Evolutionary conservation across 179 eudicot species (phyloP), one percentile per base, ranked within the genome.

Genomic region (Beta corolliflora): DNA sequence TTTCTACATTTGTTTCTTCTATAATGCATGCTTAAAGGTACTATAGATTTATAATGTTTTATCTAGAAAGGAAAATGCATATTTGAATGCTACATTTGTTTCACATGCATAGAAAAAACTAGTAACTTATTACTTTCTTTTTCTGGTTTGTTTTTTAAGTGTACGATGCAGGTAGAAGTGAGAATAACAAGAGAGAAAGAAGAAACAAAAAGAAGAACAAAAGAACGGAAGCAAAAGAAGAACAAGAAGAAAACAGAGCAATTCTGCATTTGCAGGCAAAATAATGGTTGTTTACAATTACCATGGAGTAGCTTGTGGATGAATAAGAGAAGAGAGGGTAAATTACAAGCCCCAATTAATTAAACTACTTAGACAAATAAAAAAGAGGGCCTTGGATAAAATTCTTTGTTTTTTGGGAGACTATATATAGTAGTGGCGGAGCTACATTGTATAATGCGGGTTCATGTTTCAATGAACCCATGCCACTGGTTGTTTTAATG

Each of bases 121-220:
- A 21, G 12, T 19, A 46, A 73, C 21, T 21, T 7, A n/a, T 60
- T 16, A 60, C 18, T 15, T 0, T 58, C 18, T 0, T 5, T 19
- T 18, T 7, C n/a, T 63, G 23, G 5, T 29, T 53, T 31, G 18
- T 66, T 45, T 44, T 25, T 65, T 21, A 75, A 81, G 84, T 75
- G 82, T 21, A 31, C 29, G 23, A 79, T 79, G 78, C 87, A 85
- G 83, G 87, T 82, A 75, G 78, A 85, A 79, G 83, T 82, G 87
- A 85, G 81, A 82, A 75, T 85, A 79, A 85, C 87, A 82, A 85
- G 78, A 60, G 85, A 85, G 64, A 75, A 60, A 79, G 87, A 81
- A 81, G 85, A 85, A 79, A 76, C 82, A 82, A 82, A 75, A 82
- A 79, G 44, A 81, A 78, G 76, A 75, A 75, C 55, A 18, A 79